Conservation (phyloP, 495 filamentous ascomycete species). For the Aspergillus funiculosus region DNA sequence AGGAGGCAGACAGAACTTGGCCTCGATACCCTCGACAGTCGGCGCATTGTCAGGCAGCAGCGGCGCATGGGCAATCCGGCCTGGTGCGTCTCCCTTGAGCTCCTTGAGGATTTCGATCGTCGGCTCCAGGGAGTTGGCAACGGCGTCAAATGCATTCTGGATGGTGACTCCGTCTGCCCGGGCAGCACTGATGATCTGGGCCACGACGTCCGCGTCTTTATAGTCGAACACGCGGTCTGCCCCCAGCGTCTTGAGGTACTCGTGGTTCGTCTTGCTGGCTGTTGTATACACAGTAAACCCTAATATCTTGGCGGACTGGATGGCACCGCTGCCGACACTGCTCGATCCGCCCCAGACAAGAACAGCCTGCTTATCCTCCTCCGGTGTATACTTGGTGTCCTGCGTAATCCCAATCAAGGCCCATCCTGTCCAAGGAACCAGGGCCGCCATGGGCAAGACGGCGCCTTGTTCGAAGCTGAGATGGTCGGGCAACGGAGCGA, state of each 20-base stretch:
- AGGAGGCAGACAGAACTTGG: slow-evolving; percentile 25
- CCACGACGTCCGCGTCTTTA: slow-evolving; percentile 30
- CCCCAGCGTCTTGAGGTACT: slow-evolving; percentile 40
- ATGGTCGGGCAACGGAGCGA: slow-evolving; percentile 28
- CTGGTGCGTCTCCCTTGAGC: slow-evolving; percentile 22
- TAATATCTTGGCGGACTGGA: slow-evolving; percentile 38
- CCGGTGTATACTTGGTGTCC: slow-evolving; percentile 22
- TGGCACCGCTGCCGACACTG: slow-evolving; percentile 35
- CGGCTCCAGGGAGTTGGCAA: slow-evolving; percentile 17
- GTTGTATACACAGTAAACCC: slow-evolving; percentile 45
- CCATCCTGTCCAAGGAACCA: slow-evolving; percentile 23
- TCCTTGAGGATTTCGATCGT: slow-evolving; percentile 28
- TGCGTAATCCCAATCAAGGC: slow-evolving; percentile 32
- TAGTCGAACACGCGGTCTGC: slow-evolving; percentile 44
- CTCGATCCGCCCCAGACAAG: slow-evolving; percentile 48
- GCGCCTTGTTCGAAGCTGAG: slow-evolving; percentile 36
- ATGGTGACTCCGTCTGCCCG: slow-evolving; percentile 32
- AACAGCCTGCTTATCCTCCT: slow-evolving; percentile 28
- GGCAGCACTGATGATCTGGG: slow-evolving; percentile 30
- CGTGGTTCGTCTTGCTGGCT: slow-evolving; percentile 39
- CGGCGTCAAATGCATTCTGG: slow-evolving; percentile 25
- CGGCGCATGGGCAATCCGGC: slow-evolving; percentile 27
- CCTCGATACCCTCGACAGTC: slow-evolving; percentile 26
- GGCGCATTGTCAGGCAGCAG: slow-evolving; percentile 23
- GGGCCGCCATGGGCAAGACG: slow-evolving; percentile 33